Base-by-base conservation (phyloP, 169 alveolate genomes). In the Plasmodium vinckei region DNA sequence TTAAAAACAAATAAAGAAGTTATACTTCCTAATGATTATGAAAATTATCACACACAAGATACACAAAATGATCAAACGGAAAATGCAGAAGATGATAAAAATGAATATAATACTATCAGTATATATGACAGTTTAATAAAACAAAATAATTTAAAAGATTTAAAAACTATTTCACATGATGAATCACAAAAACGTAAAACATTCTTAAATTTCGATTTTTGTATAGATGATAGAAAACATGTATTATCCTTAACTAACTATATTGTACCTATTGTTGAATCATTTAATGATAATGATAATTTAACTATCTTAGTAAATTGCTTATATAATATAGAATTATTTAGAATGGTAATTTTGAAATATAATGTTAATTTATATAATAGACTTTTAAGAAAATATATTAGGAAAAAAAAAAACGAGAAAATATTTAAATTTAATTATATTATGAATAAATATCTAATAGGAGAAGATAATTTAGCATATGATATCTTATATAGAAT, bases 271-370 rank as follows among this genome's bases (percentile, higher is more conserved):
- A 47, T 79, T 69, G 84, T 79, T 7, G 89, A 79, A 13, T 79
- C 89, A 19, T 79, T 51, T 17, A 65, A 79, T 47, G 89, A 79
- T 53, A 65, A 67, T 79, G 89, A 79, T 19, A 79, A 79, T 79
- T 60, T 79, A 5, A 44, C 89, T 5, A 79, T 79, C 33, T 69
- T 79, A 13, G 89, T 79, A 9, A 79, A 65, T n/a, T 65, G 84
- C 19, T 49, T 79, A 44, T 79, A 79, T 39, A 79, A 79, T 51
- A 67, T 79, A 51, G 89, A 79, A 25, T 51, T 79, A 9, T 79
- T 79, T 59, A 79, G 56, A 79, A 65, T 79, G 42, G 44, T 67
- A 47, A 70, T 79, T 69, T 47, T 79, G 47, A 79, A 25, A 47
- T 79, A 79, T 51, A 79, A 79, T 47, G 89, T 59, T 6, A 79